phyloP scores from a whole-genome alignment of 768 basidiomycete species.

The Trametes gibbosa region DNA sequence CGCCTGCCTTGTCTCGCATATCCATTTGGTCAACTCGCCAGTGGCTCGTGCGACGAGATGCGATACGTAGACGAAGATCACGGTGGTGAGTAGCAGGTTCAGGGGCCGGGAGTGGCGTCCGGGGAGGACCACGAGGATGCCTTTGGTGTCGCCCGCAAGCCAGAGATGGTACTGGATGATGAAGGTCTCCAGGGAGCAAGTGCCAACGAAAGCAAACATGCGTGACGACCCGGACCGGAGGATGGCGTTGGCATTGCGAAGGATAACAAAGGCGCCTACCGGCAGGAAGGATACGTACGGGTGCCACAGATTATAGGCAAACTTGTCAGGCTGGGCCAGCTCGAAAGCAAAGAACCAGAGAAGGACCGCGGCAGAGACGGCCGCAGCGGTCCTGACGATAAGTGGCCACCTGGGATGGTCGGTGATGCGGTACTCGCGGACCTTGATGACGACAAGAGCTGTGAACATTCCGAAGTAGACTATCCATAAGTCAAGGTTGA shows the following conservation, averaged over 20 bases:
- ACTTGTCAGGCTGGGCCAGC: conserved; percentile 72
- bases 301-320: conserved; percentile 83
- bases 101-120: conserved; percentile 69
- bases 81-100: conserved; percentile 74
- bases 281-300: conserved; percentile 80
- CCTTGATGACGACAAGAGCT: conserved; percentile 70
- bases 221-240: conserved; percentile 69
- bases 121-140: conserved; percentile 75
- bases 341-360: conserved; percentile 86
- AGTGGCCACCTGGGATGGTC: conserved; percentile 68
- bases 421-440: conserved; percentile 66
- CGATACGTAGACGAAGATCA: conserved; percentile 79
- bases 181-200: conserved; percentile 88
- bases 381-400: conserved; percentile 46
- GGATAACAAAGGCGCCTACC: conserved; percentile 66
- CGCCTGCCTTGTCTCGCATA: conserved; percentile 41
- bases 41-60: conserved; percentile 77
- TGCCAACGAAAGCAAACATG: conserved; percentile 78
- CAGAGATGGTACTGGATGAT: conserved; percentile 88
- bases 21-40: conserved; percentile 59
- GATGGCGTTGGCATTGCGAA: conserved; percentile 73
- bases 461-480: conserved; percentile 85
- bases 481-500: conserved; percentile 85
- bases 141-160: conserved; percentile 82
- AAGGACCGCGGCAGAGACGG: conserved; percentile 50